phyloP scores from a whole-genome alignment of 2,329 filamentous ascomycete species.

The Chaetomiaceae sp. region DNA sequence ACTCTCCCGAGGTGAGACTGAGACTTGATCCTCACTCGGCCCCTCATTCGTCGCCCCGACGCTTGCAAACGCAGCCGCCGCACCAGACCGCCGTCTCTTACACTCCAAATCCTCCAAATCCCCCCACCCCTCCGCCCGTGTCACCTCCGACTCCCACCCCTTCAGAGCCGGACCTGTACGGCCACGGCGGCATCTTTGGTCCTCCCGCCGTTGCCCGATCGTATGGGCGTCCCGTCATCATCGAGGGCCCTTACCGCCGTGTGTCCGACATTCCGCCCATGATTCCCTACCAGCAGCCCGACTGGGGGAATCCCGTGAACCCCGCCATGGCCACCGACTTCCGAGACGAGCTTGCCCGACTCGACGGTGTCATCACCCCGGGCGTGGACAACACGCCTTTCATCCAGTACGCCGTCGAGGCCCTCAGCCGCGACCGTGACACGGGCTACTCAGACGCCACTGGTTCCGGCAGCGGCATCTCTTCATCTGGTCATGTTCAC shows the following conservation, averaged over 20 bases:
- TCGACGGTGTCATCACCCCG: conserved; percentile 59
- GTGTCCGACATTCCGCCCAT: conserved; percentile 22
- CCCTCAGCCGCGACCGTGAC: conserved; percentile 71
- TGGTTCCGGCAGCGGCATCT: conserved; percentile 38
- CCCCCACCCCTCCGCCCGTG: not conserved
- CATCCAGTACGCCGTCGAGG: conserved; percentile 84
- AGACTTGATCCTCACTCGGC: conserved; percentile 7
- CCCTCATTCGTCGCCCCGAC: not conserved
- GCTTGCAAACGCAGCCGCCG: conserved; percentile 1
- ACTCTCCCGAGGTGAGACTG: conserved; percentile 19
- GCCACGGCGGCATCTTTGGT: conserved; percentile 39
- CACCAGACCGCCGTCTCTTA: not conserved
- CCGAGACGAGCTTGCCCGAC: conserved; percentile 49
- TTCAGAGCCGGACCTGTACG: conserved; percentile 40
- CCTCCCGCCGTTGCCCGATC: conserved; percentile 30
- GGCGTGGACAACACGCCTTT: conserved; percentile 82
- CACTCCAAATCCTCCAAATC: not conserved
- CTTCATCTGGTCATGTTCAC: conserved; percentile 14
- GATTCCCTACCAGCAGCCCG: conserved; percentile 14
- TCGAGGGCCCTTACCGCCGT: conserved; percentile 24
- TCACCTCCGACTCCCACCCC: conserved; percentile 31
- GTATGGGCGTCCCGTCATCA: conserved; percentile 24
- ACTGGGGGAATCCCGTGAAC: conserved; percentile 20
- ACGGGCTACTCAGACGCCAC: conserved; percentile 51
- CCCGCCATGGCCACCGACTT: conserved; percentile 33